Evolutionary conservation across 495 filamentous ascomycete species (phyloP).

Genomic region (Hypoxylon crocopeplum): DNA sequence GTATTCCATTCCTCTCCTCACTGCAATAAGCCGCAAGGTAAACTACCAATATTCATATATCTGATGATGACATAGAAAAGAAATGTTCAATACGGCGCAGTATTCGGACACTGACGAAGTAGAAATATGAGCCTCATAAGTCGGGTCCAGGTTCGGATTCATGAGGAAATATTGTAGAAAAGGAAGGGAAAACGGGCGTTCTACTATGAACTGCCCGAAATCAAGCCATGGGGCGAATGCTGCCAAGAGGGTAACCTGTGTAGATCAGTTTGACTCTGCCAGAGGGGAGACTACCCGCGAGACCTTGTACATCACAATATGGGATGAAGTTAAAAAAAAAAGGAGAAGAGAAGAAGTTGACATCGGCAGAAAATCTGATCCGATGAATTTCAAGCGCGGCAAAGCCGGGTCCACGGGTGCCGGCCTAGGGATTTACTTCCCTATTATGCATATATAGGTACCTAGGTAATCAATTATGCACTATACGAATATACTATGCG

Average conservation of each 20-base stretch:
- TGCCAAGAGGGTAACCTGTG: background rate
- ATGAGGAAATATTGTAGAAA: conserved; percentile 6
- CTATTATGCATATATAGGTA: background rate
- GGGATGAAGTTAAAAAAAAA: conserved; percentile 25
- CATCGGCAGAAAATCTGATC: conserved; percentile 21
- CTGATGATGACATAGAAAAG: conserved; percentile 2
- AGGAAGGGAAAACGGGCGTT: conserved; percentile 22
- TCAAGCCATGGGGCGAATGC: background rate
- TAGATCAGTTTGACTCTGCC: background rate
- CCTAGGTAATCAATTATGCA: too few species aligned
- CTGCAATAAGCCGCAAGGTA: conserved; percentile 8
- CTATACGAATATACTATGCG: too few species aligned
- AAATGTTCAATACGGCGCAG: background rate
- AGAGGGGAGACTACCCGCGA: too few species aligned
- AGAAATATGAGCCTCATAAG: background rate
- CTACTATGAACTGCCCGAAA: conserved; percentile 32
- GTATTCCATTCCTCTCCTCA: background rate
- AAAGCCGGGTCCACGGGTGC: background rate
- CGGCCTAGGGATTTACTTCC: background rate
- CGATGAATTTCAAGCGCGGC: conserved; percentile 19
- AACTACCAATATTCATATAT: conserved; percentile 21
- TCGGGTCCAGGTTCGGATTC: background rate
- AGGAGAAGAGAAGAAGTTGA: conserved; percentile 23
- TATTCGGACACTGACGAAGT: conserved; percentile 1
- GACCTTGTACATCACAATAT: background rate